Evolutionary conservation across 345 rosid species (phyloP).

Genomic region (Bretschneidera sinensis): DNA sequence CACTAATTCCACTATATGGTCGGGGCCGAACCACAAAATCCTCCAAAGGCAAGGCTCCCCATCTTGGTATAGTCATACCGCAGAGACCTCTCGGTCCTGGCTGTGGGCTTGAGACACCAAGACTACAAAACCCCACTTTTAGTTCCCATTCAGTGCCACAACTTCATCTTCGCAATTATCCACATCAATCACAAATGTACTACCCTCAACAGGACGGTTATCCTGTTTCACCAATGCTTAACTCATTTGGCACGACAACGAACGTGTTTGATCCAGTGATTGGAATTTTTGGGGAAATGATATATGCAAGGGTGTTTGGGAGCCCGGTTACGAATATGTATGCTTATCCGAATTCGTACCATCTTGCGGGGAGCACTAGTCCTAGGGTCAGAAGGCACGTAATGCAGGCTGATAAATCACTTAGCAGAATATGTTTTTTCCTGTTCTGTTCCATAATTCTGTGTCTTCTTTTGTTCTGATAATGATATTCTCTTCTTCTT

Average conservation of each 20-base stretch:
- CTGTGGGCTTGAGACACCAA: constrained; percentile 26
- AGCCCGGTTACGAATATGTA: constrained; percentile 40
- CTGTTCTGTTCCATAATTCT: constrained; percentile 57
- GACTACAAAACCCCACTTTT: constrained; percentile 9
- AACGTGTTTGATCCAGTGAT: constrained; percentile 40
- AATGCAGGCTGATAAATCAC: constrained; percentile 63
- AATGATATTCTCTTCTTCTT: not conserved
- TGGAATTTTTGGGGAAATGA: constrained; percentile 69
- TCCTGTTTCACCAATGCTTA: constrained; percentile 30
- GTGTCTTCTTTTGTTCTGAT: constrained; percentile 72
- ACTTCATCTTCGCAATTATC: constrained; percentile 25
- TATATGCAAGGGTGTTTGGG: constrained; percentile 57
- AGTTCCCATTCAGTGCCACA: constrained; percentile 18
- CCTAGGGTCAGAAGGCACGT: constrained; percentile 73
- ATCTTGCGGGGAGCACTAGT: constrained; percentile 39
- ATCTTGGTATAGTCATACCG: constrained; percentile 33
- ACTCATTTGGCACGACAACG: constrained; percentile 30
- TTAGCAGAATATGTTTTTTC: constrained; percentile 72
- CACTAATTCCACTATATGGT: constrained; percentile 76
- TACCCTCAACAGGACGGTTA: constrained; percentile 30
- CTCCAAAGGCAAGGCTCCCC: constrained; percentile 28
- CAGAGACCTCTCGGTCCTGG: constrained; percentile 49
- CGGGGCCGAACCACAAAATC: constrained; percentile 41
- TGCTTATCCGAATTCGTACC: constrained; percentile 46
- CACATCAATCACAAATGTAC: constrained; percentile 23